Percentiles rank a stretch among this genome's conserved stretches.
Conservation (phyloP, 495 filamentous ascomycete genomes). For the Penicillium turbatum region DNA sequence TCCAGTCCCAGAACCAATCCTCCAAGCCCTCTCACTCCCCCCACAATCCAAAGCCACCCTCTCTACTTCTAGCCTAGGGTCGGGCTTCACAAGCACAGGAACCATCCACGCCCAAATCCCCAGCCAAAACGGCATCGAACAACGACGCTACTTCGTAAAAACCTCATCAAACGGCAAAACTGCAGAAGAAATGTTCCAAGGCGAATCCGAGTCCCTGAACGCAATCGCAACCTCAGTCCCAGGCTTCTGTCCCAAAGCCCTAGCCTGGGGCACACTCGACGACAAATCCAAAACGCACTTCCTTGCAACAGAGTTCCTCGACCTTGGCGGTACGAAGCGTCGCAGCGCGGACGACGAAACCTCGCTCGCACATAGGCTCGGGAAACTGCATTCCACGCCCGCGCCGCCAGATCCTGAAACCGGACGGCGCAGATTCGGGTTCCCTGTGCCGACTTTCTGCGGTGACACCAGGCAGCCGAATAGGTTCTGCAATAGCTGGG, state of each 20-base stretch:
- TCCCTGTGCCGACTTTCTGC: slow-evolving; percentile 79
- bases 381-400: slow-evolving; percentile 71
- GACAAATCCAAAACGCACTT: slow-evolving; percentile 52
- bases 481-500: slow-evolving; percentile 62
- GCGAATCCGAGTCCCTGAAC: slow-evolving; percentile 80
- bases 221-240: slow-evolving; percentile 69
- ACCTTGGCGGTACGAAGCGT: slow-evolving; percentile 44
- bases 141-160: slow-evolving; percentile 75
- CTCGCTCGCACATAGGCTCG: slow-evolving; percentile 70
- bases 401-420: slow-evolving; percentile 55
- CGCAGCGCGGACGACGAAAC: slow-evolving; percentile 24
- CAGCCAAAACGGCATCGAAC: slow-evolving; percentile 38
- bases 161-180: slow-evolving; percentile 56
- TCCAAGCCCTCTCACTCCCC: slow-evolving; percentile 59
- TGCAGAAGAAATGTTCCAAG: slow-evolving; percentile 74
- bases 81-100: slow-evolving; percentile 70
- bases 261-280: slow-evolving; percentile 62
- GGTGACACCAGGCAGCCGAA: slow-evolving; percentile 82
- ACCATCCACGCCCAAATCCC: slow-evolving; percentile 54
- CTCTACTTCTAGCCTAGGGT: slow-evolving; percentile 60
- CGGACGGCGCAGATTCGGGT: slow-evolving; percentile 64
- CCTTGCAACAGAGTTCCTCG: slow-evolving; percentile 78
- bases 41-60: slow-evolving; percentile 50
- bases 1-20: slow-evolving; percentile 53
- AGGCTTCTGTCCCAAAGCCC: slow-evolving; percentile 65